phyloP scores from a whole-genome alignment of 148 eudicot species.

The Heliosperma pusillum region DNA sequence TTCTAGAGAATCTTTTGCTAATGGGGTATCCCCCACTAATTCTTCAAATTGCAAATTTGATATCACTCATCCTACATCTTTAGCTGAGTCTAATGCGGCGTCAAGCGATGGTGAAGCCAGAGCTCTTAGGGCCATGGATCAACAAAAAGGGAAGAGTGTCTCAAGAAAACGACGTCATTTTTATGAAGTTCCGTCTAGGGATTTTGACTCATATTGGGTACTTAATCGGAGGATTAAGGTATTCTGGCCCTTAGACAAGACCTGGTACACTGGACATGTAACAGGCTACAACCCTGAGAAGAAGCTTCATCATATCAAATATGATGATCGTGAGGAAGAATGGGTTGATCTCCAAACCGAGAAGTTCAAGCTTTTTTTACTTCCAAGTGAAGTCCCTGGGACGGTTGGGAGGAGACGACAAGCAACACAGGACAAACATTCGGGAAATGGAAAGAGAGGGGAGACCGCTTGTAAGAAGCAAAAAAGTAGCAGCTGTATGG shows the following conservation, averaged over 20 bases:
- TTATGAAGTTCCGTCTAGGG: constrained; percentile 54
- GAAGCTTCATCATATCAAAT: constrained; percentile 75
- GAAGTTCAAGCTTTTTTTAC: constrained; percentile 75
- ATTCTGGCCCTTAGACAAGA: constrained; percentile 90
- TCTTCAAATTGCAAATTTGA: constrained; percentile 31
- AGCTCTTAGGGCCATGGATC: constrained; percentile 57
- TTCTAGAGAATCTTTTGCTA: constrained; percentile 30
- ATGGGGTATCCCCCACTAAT: constrained; percentile 30
- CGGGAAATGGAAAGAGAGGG: constrained; percentile 19
- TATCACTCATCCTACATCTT: constrained; percentile 26
- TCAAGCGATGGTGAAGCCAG: constrained; percentile 56
- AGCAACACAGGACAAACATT: constrained; percentile 20
- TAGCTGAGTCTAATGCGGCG: constrained; percentile 35
- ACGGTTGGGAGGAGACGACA: constrained; percentile 32
- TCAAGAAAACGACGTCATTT: constrained; percentile 65
- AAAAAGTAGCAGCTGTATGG: constrained; percentile 36
- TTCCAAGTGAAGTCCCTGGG: constrained; percentile 72
- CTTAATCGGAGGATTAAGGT: constrained; percentile 75
- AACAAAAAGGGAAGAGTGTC: constrained; percentile 41
- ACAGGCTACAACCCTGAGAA: constrained; percentile 58
- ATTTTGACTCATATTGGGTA: constrained; percentile 65
- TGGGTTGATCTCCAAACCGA: constrained; percentile 79
- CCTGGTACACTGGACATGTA: constrained; percentile 85
- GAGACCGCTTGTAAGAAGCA: constrained; percentile 32
- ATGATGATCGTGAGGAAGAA: constrained; percentile 90